Base-by-base conservation (phyloP, 2,329 filamentous ascomycete species). In the Exophiala oligosperma region DNA sequence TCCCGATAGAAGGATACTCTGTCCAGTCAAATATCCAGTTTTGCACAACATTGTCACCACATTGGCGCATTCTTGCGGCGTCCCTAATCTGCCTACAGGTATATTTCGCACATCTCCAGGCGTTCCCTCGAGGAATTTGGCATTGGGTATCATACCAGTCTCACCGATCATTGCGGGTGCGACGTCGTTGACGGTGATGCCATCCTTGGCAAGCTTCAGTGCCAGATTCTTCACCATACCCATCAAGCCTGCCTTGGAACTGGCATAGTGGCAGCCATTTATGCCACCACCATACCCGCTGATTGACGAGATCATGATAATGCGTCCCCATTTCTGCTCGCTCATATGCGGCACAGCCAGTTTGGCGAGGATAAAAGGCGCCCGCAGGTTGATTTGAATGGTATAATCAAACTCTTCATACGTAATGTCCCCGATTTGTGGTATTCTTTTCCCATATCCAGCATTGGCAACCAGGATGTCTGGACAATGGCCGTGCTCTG, bases 391-490 rank as follows among this genome's bases (percentile, higher is more conserved):
- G 56, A 88, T 77, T 54, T 78, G 81, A 46, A 87, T 73, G 3
- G 82, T 87, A 66, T 82, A 74, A 67, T 88, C 85, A 67, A 86
- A 72, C 1, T 61, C 65, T 48, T 76, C 71, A 38, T 77, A 69
- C 12, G 74, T 70, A 4, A 88, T 86, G 56, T 87, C 84, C 66
- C 78, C 75, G 47, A 84, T 77, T 24, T 77, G 70, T 0, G 73
- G 70, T 57, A 85, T 81, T 17, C 84, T 77, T 67, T 84, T 85
- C 44, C 85, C 85, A 63, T 86, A 80, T 0, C 86, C 86, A 1
- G 87, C 86, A 66, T 89, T 89, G 8, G 81, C 83, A 29, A 89
- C 71, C 2, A 89, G 74, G 23, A 89, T 87, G 66, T 88, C 83
- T 0, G 84, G 83, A 2, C 76, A 75, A 29, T 48, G 46, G 4